phyloP scores from a whole-genome alignment of 768 basidiomycete species.

The Collybia mongolica region DNA sequence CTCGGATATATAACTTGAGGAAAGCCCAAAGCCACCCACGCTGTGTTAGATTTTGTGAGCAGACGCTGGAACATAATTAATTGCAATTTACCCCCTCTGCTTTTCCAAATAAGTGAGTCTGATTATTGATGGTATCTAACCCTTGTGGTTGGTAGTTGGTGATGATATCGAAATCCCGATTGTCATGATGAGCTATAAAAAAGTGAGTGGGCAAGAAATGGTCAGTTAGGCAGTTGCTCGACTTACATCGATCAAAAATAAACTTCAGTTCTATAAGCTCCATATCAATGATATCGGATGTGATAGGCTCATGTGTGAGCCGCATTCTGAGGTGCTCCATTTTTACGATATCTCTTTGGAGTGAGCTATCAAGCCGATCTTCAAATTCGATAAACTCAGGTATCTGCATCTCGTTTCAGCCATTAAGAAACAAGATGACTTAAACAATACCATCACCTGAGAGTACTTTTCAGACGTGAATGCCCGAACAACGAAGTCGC shows the following conservation, averaged over 20 bases:
- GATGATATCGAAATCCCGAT: slow-evolving; percentile 80
- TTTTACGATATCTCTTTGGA: slow-evolving; percentile 80
- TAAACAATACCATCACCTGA: slow-evolving; percentile 43
- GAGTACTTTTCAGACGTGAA: slow-evolving; percentile 83
- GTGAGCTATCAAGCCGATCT: slow-evolving; percentile 76
- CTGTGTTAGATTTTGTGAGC: slow-evolving; percentile 31
- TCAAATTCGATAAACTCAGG: slow-evolving; percentile 84
- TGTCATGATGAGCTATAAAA: slow-evolving; percentile 70
- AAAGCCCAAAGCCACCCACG: slow-evolving; percentile 70
- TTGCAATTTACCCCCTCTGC: slow-evolving; percentile 54
- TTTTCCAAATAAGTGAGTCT: slow-evolving; percentile 66
- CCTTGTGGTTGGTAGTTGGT: slow-evolving; percentile 72
- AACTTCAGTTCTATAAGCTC: slow-evolving; percentile 85
- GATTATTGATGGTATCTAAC: slow-evolving; percentile 54
- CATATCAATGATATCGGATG: slow-evolving; percentile 73
- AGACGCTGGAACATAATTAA: not conserved
- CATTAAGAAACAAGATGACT: not conserved
- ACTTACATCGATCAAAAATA: slow-evolving; percentile 71
- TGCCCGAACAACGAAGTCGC: slow-evolving; percentile 78
- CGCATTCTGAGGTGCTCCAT: slow-evolving; percentile 87
- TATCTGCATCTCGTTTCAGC: slow-evolving; percentile 44
- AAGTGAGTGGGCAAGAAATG: not conserved
- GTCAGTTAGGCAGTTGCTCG: not conserved
- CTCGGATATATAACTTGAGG: slow-evolving; percentile 75
- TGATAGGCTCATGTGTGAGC: slow-evolving; percentile 69